Evolutionary conservation across 768 basidiomycete species (phyloP), one percentile per base, ranked within the genome.

Genomic region (Podaxis sp.): DNA sequence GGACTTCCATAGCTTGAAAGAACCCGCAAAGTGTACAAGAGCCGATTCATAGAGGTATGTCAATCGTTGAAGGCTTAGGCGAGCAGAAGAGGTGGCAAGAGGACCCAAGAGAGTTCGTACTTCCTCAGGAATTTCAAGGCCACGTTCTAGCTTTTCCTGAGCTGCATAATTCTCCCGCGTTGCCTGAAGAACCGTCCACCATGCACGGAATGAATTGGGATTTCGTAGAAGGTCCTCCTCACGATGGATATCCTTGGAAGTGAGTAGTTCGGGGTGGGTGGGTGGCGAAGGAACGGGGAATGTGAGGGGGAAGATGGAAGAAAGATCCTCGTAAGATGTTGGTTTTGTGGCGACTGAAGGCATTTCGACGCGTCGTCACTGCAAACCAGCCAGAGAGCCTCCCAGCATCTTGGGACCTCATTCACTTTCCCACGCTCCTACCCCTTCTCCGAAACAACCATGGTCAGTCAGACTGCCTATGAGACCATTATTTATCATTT

Each of bases 21-120:
- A 92, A 10, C 82, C 85, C 0, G 95, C 90, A 68, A 98, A 97
- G 64, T 95, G 84, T 3, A 75, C 81, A 23, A 99, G 82, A 0
- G 96, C 96, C 18, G 92, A 80, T 74, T 99, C 97, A 70, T 97
- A 98, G n/a, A 97, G 82, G 72, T 91, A 95, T 2, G 90, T 89
- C 35, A 96, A 77, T 51, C 89, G 86, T 66, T 97, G 93, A 5
- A 98, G 77, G 27, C 87, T 87, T 47, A 86, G 79, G 63, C 95
- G 82, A 48, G 90, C 83, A 21, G 82, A 80, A 4, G 87, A 82
- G 3, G 90, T 84, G 16, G 90, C 83, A 46, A 98, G 83, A 14
- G 89, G 88, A 13, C 94, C 95, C 4, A 98, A 84, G 21, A 95
- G 76, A 28, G 76, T 70, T 18, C 78, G 74, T 21, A 80, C 74